Conservation (phyloP, 1,139 yeast species). For the Yamadazyma blattariae region DNA sequence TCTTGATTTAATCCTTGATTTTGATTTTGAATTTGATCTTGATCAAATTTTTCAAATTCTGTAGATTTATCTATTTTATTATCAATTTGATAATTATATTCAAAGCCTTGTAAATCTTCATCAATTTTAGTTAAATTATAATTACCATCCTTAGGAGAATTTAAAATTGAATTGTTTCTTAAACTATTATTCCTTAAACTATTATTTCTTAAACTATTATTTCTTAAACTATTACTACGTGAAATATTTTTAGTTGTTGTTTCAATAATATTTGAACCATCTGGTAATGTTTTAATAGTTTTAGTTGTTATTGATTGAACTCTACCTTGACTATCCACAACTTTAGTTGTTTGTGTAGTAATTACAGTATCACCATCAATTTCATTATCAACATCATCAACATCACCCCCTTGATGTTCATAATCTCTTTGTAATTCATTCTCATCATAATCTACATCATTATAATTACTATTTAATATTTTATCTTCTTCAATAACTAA, state of each 20-base stretch:
- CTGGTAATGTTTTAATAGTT: slow-evolving; percentile 39
- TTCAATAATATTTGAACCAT: slow-evolving; percentile 46
- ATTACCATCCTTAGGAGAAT: slow-evolving; percentile 13
- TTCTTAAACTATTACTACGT: slow-evolving; percentile 27
- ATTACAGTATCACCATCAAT: slow-evolving; percentile 29
- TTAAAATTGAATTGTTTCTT: slow-evolving; percentile 16
- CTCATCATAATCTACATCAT: not conserved
- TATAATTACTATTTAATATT: not conserved
- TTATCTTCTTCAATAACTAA: not conserved
- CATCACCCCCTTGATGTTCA: too few species aligned
- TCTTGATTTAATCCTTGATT: not conserved
- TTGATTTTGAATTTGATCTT: not conserved
- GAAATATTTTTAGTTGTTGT: slow-evolving; percentile 45
- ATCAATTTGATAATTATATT: slow-evolving; percentile 38
- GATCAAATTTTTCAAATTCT: not conserved
- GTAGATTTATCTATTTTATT: slow-evolving; percentile 7
- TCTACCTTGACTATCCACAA: slow-evolving; percentile 43
- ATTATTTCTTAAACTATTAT: slow-evolving; percentile 28
- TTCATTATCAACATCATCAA: slow-evolving; percentile 6
- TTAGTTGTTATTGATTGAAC: slow-evolving; percentile 44
- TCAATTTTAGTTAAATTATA: slow-evolving; percentile 40
- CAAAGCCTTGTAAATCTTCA: slow-evolving; percentile 45
- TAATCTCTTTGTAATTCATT: too few species aligned
- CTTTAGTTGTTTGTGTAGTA: slow-evolving; percentile 44
- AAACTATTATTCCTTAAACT: slow-evolving; percentile 25